phyloP scores from a whole-genome alignment of 768 basidiomycete genomes.

The Lyophyllum atratum region DNA sequence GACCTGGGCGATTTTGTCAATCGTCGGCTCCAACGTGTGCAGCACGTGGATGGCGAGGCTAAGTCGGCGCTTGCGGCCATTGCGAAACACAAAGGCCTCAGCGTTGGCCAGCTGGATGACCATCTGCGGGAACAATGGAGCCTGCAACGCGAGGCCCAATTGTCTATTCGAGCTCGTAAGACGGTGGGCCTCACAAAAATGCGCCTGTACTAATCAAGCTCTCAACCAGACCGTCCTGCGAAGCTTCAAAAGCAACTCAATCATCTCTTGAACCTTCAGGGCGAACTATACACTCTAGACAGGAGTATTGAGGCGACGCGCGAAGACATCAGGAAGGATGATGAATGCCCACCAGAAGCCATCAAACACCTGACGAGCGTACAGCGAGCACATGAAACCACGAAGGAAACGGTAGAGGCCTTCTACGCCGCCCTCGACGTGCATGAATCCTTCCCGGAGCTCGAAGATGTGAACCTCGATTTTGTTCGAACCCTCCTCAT shows the following conservation, averaged over 20 bases:
- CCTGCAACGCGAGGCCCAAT: constrained; percentile 30
- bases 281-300: constrained; percentile 24
- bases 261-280: constrained; percentile 29
- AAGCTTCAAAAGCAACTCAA: constrained; percentile 28
- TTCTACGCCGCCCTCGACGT: constrained; percentile 38
- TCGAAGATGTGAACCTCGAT: constrained; percentile 26
- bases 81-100: constrained; percentile 14
- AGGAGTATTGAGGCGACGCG: constrained; percentile 16
- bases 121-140: constrained; percentile 34
- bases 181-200: constrained; percentile 20
- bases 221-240: neutral
- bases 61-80: too few relatives aligned
- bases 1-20: constrained; percentile 36
- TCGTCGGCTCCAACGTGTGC: constrained; percentile 19
- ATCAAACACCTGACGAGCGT: constrained; percentile 20
- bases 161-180: constrained; percentile 29
- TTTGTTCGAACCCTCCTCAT: constrained; percentile 33
- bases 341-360: neutral
- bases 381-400: constrained; percentile 15
- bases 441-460: constrained; percentile 30
- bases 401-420: constrained; percentile 26
- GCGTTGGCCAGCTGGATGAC: constrained; percentile 14
- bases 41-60: constrained; percentile 13
- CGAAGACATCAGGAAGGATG: neutral
- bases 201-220: constrained; percentile 28